Percentiles rank a stretch among this genome's conserved stretches.
Conservation (phyloP, 1,139 yeast species). For the Casaregolazyma suthepensis region DNA sequence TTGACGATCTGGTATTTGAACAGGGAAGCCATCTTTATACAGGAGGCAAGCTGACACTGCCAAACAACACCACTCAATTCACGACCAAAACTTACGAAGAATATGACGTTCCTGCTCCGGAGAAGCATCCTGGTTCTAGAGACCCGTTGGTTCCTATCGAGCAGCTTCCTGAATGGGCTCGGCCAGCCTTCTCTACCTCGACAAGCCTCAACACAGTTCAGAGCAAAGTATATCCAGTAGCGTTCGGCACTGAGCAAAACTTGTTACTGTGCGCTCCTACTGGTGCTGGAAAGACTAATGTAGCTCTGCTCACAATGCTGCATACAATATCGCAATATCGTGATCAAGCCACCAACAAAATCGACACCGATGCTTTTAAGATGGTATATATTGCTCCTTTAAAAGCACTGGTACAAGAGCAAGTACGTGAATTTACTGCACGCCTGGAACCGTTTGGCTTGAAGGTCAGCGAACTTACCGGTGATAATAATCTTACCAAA, state of each 20-base stretch:
- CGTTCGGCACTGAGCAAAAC: conserved; percentile 66
- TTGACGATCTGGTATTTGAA: conserved; percentile 59
- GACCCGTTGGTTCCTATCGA: conserved; percentile 53
- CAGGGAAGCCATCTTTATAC: conserved; percentile 70
- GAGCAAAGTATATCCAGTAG: conserved; percentile 72
- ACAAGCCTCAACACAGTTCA: conserved; percentile 72
- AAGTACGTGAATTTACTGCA: conserved; percentile 77
- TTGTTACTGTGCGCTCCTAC: conserved; percentile 92
- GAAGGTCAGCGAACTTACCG: conserved; percentile 80
- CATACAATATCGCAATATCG: conserved; percentile 54
- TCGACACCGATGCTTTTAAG: conserved; percentile 56
- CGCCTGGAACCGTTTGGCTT: conserved; percentile 63
- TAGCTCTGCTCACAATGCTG: conserved; percentile 75
- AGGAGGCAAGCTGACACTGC: conserved; percentile 60
- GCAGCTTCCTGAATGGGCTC: conserved; percentile 78
- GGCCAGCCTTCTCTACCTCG: conserved; percentile 58
- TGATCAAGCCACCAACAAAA: conserved; percentile 40
- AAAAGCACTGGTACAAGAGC: conserved; percentile 93
- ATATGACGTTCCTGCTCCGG: conserved; percentile 81
- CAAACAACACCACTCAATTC: conserved; percentile 77
- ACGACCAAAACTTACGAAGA: conserved; percentile 71
- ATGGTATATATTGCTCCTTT: conserved; percentile 90
- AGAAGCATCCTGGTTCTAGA: conserved; percentile 31
- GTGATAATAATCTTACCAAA: conserved; percentile 76
- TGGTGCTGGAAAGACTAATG: conserved; percentile 98